Base-by-base conservation (phyloP, 1,284 basidiomycete genomes). In the Rhodotorula sp. region DNA sequence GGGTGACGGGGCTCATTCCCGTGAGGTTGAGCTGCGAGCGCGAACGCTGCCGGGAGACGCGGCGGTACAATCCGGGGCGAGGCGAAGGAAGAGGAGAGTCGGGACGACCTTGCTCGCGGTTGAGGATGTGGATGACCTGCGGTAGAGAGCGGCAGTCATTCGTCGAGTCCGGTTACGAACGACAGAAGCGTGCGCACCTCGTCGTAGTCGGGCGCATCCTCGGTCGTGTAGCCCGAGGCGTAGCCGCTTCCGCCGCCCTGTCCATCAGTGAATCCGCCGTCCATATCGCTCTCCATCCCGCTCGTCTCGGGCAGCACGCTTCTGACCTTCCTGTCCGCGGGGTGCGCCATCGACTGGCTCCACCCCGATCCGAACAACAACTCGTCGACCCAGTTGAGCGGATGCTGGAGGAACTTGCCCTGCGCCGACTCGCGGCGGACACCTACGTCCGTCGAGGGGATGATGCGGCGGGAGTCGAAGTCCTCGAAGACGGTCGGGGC, bases 321-420 rank as follows among this genome's bases (percentile, higher is more conserved):
- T 28, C 20, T 40, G 57, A 53, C 31, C 40, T 26, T 50, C 18
- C 52, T 31, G 26, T 71, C 67, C 50, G 55, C 48, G 40, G 68
- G 65, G n/a, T 63, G 58, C 9, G 70, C 69, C 60, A 71, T 74
- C 37, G 62, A 64, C 59, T 73, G 60, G n/a, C 87, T 90, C 93
- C 93, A 96, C 48, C 94, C 94, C 26, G 55, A 48, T 20, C 64
- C 64, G 80, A 95, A 96, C 51, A 96, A 83, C 24, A 90, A 86
- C 81, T 95, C 93, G 79, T 96, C 94, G 47, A 95, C 85, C 92
- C 92, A 94, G 56, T 79, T 64, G 84, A 94, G 92, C 2, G 92
- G 91, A 80, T 93, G 90, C 37, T 60, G 69, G 44, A 76, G 47
- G 59, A 68, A 80, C 65, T 63, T 78, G 68, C 70, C 77, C 70